Percentiles rank a stretch among this genome's conserved stretches.
phyloP scores from a whole-genome alignment of 305 asterid species.

The Solanum hybrid region DNA sequence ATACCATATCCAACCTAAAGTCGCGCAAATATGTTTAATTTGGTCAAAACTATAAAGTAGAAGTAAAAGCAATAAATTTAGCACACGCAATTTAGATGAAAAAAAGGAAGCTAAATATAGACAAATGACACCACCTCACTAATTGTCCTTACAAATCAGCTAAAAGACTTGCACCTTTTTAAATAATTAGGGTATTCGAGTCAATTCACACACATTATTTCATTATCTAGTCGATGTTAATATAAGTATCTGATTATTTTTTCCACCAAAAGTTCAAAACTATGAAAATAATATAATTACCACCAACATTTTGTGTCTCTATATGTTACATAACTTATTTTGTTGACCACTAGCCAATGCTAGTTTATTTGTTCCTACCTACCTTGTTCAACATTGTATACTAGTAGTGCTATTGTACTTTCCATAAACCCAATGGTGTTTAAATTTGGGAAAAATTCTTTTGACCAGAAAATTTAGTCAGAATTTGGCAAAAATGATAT shows the following conservation, averaged over 20 bases:
- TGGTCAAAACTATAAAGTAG: not conserved
- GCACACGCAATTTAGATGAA: not conserved
- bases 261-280: not conserved
- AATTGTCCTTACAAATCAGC: not conserved
- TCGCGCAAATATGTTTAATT: not conserved
- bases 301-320: not conserved
- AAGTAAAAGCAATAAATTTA: not conserved
- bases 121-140: not conserved
- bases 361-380: not conserved
- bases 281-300: not conserved
- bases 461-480: too few species aligned
- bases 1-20: not conserved
- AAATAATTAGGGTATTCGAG: not conserved
- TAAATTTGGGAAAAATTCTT: not conserved
- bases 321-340: not conserved
- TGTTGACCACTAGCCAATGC: not conserved
- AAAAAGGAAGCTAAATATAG: not conserved
- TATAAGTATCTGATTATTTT: not conserved
- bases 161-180: not conserved
- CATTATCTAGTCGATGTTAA: not conserved
- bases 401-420: not conserved
- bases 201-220: not conserved
- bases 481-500: too few species aligned
- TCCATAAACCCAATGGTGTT: not conserved
- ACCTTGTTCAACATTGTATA: not conserved